phyloP scores from a whole-genome alignment of 1,139 yeast genomes.

The Lodderomyces pseudojiufengensis region DNA sequence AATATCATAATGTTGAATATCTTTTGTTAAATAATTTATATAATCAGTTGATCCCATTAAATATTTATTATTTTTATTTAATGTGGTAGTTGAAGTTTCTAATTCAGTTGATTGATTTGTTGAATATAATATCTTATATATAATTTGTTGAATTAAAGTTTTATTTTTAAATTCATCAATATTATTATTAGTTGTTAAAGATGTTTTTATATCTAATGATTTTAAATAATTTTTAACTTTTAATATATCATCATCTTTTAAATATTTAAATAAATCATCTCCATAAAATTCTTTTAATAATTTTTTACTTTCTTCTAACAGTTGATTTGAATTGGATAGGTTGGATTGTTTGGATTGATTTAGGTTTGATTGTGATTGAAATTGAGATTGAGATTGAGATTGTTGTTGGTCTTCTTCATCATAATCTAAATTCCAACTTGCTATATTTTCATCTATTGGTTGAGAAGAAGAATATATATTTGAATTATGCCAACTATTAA shows the following conservation, averaged over 20 bases:
- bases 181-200: constrained; percentile 10
- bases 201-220: constrained; percentile 17
- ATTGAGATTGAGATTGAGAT: background rate
- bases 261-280: constrained; percentile 28
- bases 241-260: constrained; percentile 24
- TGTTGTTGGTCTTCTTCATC: constrained; percentile 7
- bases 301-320: constrained; percentile 10
- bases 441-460: constrained; percentile 37
- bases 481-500: constrained; percentile 22
- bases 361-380: background rate
- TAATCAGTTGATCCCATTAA: constrained; percentile 13
- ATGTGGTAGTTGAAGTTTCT: too few species aligned
- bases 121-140: constrained; percentile 15
- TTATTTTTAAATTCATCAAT: constrained; percentile 1
- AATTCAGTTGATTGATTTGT: constrained; percentile 1
- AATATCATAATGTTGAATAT: constrained; percentile 9
- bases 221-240: constrained; percentile 26
- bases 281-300: constrained; percentile 29
- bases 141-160: constrained; percentile 14
- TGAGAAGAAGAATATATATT: constrained; percentile 7
- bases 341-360: too few species aligned
- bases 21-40: constrained; percentile 15
- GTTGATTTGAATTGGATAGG: constrained; percentile 4
- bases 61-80: background rate
- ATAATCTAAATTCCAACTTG: constrained; percentile 47